phyloP scores from a whole-genome alignment of 2,329 filamentous ascomycete genomes.

The Cladorrhinum sp. region DNA sequence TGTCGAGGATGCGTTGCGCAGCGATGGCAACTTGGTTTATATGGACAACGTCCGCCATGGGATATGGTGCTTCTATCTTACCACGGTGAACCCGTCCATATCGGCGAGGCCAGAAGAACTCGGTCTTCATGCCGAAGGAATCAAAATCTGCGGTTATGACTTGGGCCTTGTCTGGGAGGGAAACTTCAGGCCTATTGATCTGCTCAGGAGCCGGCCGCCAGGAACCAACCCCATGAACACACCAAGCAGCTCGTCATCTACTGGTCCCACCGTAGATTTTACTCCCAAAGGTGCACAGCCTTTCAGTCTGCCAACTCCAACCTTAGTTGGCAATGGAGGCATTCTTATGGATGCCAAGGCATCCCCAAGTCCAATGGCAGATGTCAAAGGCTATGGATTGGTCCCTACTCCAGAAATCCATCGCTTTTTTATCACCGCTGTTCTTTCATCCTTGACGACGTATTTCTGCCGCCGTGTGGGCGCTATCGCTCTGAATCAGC shows the following conservation, averaged over 20 bases:
- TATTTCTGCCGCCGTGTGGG: conserved; percentile 48
- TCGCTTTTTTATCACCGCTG: conserved; percentile 53
- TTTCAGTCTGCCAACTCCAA: conserved; percentile 29
- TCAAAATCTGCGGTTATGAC: conserved; percentile 45
- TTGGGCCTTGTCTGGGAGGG: conserved; percentile 49
- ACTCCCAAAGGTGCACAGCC: conserved; percentile 33
- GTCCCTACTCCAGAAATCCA: conserved; percentile 46
- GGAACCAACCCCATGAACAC: conserved; percentile 43
- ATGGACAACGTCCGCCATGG: conserved; percentile 49
- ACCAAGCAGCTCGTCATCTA: conserved; percentile 46
- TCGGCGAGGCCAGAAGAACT: conserved; percentile 25
- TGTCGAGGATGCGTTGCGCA: conserved; percentile 49
- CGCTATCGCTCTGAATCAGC: conserved; percentile 52
- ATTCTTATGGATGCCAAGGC: conserved; percentile 34
- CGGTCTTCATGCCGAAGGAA: conserved; percentile 35
- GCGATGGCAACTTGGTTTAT: conserved; percentile 52
- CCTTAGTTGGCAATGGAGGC: conserved; percentile 15
- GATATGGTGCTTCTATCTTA: conserved; percentile 55
- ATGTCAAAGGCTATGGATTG: conserved; percentile 35
- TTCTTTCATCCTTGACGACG: conserved; percentile 49
- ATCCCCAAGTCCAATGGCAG: conserved; percentile 25
- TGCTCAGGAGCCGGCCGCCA: conserved; percentile 44
- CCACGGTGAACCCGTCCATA: conserved; percentile 39
- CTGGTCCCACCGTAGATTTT: conserved; percentile 39
- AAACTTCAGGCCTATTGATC: conserved; percentile 46